These are phyloP conservation scores for Ogataea polymorpha DNA, from an alignment of 805 yeast genomes.

Conservation along the genomic window DNA sequence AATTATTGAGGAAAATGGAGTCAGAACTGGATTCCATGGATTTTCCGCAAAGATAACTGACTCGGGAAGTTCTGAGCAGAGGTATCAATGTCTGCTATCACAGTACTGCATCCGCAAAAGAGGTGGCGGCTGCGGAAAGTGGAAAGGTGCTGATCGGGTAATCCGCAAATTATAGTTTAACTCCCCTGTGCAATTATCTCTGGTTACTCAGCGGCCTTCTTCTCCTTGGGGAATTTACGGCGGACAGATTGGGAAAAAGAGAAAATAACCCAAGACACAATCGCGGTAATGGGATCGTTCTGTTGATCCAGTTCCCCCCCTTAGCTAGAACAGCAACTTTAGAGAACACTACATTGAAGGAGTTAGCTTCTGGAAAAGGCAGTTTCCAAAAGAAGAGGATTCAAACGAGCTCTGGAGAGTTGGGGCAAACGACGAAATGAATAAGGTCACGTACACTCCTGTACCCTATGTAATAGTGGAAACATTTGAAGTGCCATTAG, in stretches of 20 bases:
- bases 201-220: constrained; percentile 46
- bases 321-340: background rate
- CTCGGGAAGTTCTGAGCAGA: constrained; percentile 49
- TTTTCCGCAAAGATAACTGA: constrained; percentile 46
- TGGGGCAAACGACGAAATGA: background rate
- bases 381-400: background rate
- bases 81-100: constrained; percentile 48
- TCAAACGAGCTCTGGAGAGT: constrained; percentile 1
- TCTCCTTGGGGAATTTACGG: constrained; percentile 56
- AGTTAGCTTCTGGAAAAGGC: background rate
- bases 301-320: background rate
- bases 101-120: constrained; percentile 44
- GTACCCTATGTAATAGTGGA: background rate
- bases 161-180: background rate
- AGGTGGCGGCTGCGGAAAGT: constrained; percentile 49
- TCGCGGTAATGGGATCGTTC: constrained; percentile 5
- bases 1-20: constrained; percentile 45
- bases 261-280: constrained; percentile 21
- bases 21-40: constrained; percentile 28
- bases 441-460: background rate
- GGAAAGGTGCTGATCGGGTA: constrained; percentile 48
- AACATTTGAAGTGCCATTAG: background rate
- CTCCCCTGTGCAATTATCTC: background rate
- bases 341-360: background rate
- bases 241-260: constrained; percentile 49